Base-by-base conservation (phyloP, 768 basidiomycete species). In the Tylopilus cervinicoccineus region DNA sequence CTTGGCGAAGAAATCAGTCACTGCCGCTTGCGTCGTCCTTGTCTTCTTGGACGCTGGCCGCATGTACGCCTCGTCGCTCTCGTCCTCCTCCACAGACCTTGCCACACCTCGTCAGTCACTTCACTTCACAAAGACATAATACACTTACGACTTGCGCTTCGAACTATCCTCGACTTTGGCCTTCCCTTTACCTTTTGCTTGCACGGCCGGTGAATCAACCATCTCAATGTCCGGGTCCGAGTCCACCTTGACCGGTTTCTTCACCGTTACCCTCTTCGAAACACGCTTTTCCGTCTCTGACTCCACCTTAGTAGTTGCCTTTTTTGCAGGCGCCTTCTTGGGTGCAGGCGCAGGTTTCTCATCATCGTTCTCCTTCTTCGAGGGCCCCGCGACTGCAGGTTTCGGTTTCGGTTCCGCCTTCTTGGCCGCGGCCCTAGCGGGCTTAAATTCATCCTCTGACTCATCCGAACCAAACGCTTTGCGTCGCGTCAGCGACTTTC, bases 111-210 rank as follows among this genome's bases (percentile, higher is more conserved):
- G 38, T 64, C 19, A 62, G 50, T 26, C 50, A 45, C 33, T 42
- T 23, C 34, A 20, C 39, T 6, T 46, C 50, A 34, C 51, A 36
- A 4, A 38, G 48, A 27, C 17, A 23, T 37, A 2, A 23, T 8
- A 38, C 6, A 64, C 72, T 27, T 43, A 84, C 88, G 79, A 86
- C 67, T 89, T 91, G 36, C 86, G 80, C 67, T 90, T 90, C 37
- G 69, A 61, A 14, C 59, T 56, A 16, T 55, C 59, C 41, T 56
- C 61, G 1, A 63, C 62, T 57, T 71, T 72, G 3, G 67, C 72
- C 54, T 79, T 81, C 31, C 63, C 72, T 48, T 78, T 79, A 28
- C 65, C 71, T 47, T 74, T 79, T 41, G 37, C 52, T 50, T 47
- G 52, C 40, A 38, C 40, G 7, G 63, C 55, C 0, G 63, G 51